These are phyloP conservation scores for Penicillium arizonense DNA, from an alignment of 495 filamentous ascomycete species.

Conservation along the genomic window DNA sequence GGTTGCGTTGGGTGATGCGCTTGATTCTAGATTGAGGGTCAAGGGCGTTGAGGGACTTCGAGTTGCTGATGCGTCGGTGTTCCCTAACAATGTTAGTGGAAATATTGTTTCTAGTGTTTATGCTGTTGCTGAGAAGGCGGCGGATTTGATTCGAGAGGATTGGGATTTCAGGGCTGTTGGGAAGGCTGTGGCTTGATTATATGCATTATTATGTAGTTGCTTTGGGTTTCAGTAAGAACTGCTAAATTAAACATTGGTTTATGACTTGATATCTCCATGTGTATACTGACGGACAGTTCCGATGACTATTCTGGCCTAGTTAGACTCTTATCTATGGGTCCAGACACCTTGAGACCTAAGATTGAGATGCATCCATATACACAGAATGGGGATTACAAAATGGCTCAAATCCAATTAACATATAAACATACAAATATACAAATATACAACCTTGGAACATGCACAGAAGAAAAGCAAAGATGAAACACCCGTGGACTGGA, in stretches of 20 bases:
- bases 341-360: too few relatives aligned
- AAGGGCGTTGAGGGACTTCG: constrained; percentile 48
- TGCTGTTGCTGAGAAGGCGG: constrained; percentile 55
- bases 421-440: too few relatives aligned
- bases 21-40: constrained; percentile 46
- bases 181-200: neutral
- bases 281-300: too few relatives aligned
- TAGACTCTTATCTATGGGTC: too few relatives aligned
- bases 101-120: constrained; percentile 52
- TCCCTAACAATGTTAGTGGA: constrained; percentile 46
- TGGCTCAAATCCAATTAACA: too few relatives aligned
- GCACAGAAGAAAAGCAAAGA: neutral
- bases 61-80: constrained; percentile 54
- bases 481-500: neutral
- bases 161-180: constrained; percentile 10
- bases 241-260: too few relatives aligned
- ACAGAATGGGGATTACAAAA: too few relatives aligned
- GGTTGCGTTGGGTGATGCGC: constrained; percentile 55
- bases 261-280: too few relatives aligned
- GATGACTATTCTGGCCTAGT: neutral
- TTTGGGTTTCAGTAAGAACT: too few relatives aligned
- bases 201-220: too few relatives aligned
- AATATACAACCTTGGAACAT: too few relatives aligned
- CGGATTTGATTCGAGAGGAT: constrained; percentile 49
- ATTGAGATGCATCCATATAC: too few relatives aligned